phyloP scores from a whole-genome alignment of 164 flowering plant genomes.

The Brasenia schreberi region DNA sequence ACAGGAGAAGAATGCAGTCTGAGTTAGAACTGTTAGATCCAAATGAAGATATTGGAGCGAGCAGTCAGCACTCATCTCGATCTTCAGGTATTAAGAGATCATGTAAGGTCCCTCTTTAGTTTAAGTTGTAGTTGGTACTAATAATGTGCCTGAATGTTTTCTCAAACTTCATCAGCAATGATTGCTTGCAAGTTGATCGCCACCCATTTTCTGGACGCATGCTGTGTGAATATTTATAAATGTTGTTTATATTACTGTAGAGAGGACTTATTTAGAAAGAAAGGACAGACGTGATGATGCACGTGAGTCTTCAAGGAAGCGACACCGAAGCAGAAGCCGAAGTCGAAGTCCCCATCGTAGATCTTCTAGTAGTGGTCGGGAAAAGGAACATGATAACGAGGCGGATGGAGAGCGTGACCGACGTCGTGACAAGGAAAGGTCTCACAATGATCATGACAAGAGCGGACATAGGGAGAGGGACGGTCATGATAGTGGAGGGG shows the following conservation, averaged over 20 bases:
- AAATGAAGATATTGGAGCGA: conserved; percentile 29
- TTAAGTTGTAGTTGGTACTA: neutral
- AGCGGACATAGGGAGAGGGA: conserved; percentile 29
- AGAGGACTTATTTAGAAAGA: conserved; percentile 41
- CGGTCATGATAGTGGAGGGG: conserved; percentile 39
- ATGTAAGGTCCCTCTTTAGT: neutral
- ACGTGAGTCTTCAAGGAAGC: conserved; percentile 56
- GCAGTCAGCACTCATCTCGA: conserved; percentile 29
- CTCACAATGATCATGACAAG: conserved; percentile 17
- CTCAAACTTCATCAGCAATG: neutral
- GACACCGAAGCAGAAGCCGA: conserved; percentile 51
- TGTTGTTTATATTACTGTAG: conserved; percentile 25
- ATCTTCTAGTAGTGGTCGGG: conserved; percentile 38
- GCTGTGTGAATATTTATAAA: neutral
- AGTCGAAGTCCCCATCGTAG: conserved; percentile 49
- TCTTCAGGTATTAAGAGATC: neutral
- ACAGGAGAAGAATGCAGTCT: conserved; percentile 45
- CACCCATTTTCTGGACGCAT: neutral
- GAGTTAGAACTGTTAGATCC: conserved; percentile 63
- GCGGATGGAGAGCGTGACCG: conserved; percentile 30
- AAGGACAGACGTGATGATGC: conserved; percentile 47
- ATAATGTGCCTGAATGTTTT: neutral
- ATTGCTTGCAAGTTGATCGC: neutral
- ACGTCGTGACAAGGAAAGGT: conserved; percentile 37
- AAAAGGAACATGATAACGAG: conserved; percentile 36